Percentiles rank a stretch among this genome's conserved stretches.
These are phyloP conservation scores for Blastomyces percursus DNA, from an alignment of 2,329 filamentous ascomycete genomes.

Conservation along the genomic window DNA sequence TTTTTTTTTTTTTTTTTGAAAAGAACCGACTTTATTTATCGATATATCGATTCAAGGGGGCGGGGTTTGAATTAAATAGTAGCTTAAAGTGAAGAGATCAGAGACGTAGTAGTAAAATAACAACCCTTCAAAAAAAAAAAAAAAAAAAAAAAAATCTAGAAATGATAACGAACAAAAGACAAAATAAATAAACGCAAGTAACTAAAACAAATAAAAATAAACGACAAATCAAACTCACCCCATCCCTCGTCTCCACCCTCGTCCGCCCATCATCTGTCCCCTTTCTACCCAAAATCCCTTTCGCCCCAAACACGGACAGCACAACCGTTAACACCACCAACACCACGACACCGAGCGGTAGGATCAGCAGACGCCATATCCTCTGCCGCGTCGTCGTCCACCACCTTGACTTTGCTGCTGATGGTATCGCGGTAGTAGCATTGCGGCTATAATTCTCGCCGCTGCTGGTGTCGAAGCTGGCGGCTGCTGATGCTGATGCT, in stretches of 20 bases:
- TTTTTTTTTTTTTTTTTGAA: too few species aligned
- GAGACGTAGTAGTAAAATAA: neutral
- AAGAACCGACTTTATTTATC: neutral
- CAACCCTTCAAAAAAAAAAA: neutral
- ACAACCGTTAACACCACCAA: conserved; percentile 6
- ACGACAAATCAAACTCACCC: conserved; percentile 1
- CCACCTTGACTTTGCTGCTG: neutral
- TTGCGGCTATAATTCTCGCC: neutral
- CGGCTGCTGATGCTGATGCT: neutral
- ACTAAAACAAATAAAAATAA: conserved; percentile 3
- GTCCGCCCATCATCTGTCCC: neutral
- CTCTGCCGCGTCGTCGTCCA: neutral
- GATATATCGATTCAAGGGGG: neutral
- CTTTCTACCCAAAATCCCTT: too few species aligned
- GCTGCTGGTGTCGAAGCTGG: neutral
- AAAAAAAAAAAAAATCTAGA: neutral
- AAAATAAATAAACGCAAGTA: conserved; percentile 6
- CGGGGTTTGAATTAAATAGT: neutral
- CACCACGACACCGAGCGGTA: conserved; percentile 1
- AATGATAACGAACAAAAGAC: neutral
- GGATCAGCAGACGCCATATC: neutral
- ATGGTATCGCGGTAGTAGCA: neutral
- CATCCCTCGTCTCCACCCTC: neutral
- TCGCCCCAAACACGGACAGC: neutral
- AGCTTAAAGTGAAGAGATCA: neutral